phyloP scores from a whole-genome alignment of 495 filamentous ascomycete genomes.

The Annulohypoxylon bovei region DNA sequence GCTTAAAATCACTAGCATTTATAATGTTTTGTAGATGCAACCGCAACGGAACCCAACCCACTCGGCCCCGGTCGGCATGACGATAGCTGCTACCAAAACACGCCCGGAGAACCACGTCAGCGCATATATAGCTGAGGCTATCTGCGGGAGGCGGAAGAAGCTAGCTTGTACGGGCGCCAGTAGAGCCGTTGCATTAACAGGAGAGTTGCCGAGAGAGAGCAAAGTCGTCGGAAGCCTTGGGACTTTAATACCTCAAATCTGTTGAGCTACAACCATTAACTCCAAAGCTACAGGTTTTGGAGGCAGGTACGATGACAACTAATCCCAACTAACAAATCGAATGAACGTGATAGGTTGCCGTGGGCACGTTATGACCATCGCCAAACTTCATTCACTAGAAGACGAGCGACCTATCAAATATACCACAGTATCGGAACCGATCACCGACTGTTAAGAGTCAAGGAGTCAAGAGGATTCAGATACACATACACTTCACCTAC shows the following conservation, averaged over 20 bases:
- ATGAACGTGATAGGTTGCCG: background rate
- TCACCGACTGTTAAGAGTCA: background rate
- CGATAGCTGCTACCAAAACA: background rate
- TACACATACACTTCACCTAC: background rate
- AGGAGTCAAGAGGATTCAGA: background rate
- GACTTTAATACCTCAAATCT: background rate
- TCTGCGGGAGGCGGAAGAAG: background rate
- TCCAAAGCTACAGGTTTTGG: background rate
- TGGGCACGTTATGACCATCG: background rate
- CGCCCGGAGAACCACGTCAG: background rate
- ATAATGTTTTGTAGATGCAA: background rate
- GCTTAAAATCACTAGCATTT: background rate
- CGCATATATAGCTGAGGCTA: background rate
- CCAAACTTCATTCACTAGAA: background rate
- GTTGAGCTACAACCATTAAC: background rate
- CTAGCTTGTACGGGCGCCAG: background rate
- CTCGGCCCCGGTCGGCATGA: background rate
- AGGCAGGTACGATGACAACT: background rate
- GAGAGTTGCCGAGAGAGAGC: background rate
- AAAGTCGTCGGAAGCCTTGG: background rate
- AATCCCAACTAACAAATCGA: background rate
- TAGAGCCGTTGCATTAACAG: background rate
- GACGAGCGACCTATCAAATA: constrained; percentile 1
- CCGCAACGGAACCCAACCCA: background rate
- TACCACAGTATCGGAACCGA: constrained; percentile 7